Evolutionary conservation across 257 asterid genomes (phyloP).

Genomic region (Parsonsia alboflavescens): DNA sequence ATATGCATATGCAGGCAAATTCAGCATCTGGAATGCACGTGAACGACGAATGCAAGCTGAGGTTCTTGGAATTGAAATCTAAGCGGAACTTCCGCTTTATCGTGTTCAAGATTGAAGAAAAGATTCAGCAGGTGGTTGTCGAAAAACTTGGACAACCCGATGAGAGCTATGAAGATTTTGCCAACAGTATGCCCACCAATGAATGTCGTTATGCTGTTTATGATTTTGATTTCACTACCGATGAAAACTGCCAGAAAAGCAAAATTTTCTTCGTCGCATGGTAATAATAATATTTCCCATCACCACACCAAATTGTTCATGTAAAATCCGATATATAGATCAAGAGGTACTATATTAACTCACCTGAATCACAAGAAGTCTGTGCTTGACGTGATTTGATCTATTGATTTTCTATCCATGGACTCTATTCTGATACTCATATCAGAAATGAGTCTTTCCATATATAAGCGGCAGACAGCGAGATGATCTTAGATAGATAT

Average conservation of each 20-base stretch:
- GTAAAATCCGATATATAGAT: no score
- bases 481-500: no score
- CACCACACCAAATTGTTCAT: not conserved
- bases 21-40: conserved; percentile 78
- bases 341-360: no score
- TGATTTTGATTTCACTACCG: conserved; percentile 71
- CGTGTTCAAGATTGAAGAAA: conserved; percentile 52
- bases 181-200: conserved; percentile 47
- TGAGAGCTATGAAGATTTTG: conserved; percentile 51
- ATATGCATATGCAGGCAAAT: conserved; percentile 42
- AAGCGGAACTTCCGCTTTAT: conserved; percentile 72
- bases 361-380: no score
- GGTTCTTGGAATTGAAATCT: conserved; percentile 62
- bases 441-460: no score
- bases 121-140: conserved; percentile 50
- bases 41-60: conserved; percentile 66
- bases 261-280: conserved; percentile 79
- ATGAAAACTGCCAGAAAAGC: conserved; percentile 84
- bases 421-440: no score
- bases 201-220: conserved; percentile 87
- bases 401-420: no score
- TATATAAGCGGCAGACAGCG: no score
- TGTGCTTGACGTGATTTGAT: no score
- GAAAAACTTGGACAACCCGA: conserved; percentile 64
- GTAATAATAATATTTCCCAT: conserved; percentile 23